phyloP scores from a whole-genome alignment of 345 rosid species.

The Durio zibethinus region DNA sequence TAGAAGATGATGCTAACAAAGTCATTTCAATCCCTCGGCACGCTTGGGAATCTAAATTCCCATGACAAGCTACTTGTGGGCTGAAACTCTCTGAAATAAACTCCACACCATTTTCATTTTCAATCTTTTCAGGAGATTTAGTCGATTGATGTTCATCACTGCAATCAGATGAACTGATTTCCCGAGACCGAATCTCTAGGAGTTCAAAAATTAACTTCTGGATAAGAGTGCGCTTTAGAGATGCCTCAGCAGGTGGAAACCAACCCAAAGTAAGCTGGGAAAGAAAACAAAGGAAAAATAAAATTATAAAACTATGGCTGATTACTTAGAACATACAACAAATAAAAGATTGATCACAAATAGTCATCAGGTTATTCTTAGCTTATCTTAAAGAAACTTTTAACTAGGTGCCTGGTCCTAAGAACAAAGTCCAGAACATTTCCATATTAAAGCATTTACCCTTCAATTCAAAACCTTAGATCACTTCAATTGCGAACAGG shows the following conservation, averaged over 20 bases:
- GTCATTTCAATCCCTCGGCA: slow-evolving; percentile 71
- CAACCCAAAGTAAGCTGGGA: slow-evolving; percentile 75
- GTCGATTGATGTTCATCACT: slow-evolving; percentile 39
- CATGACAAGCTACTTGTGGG: slow-evolving; percentile 39
- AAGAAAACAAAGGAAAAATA: slow-evolving; percentile 13
- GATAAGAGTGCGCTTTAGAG: slow-evolving; percentile 82
- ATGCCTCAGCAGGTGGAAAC: slow-evolving; percentile 91
- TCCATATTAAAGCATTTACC: background rate
- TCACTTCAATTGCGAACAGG: background rate
- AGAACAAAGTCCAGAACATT: background rate
- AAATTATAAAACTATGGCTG: slow-evolving; percentile 1
- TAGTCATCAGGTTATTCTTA: background rate
- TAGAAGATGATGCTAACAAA: slow-evolving; percentile 54
- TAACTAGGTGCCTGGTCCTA: background rate
- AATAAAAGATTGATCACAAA: slow-evolving; percentile 8
- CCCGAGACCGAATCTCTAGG: slow-evolving; percentile 48
- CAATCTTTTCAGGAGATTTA: slow-evolving; percentile 38
- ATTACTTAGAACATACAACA: slow-evolving; percentile 6
- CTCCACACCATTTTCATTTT: slow-evolving; percentile 35
- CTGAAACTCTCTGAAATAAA: slow-evolving; percentile 40
- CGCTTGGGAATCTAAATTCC: slow-evolving; percentile 42
- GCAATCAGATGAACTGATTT: slow-evolving; percentile 31
- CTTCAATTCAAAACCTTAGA: background rate
- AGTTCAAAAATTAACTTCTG: slow-evolving; percentile 73
- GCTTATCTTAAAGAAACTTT: background rate